Conservation (phyloP, 2,329 filamentous ascomycete genomes). For the Lachnellula suecica region DNA sequence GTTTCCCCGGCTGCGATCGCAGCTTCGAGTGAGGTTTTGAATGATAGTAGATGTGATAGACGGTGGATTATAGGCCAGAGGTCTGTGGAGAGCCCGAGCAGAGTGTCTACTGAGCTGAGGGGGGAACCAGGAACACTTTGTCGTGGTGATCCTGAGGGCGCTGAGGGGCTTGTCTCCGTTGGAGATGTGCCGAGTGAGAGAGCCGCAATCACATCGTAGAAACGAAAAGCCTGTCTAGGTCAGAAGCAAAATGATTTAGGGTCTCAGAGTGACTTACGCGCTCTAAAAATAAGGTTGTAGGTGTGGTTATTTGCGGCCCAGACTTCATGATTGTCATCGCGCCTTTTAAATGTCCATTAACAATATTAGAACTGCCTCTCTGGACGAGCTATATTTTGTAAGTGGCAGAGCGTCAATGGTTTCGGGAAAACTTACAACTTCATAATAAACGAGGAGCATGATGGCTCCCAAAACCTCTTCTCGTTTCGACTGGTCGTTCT, state of each 20-base stretch:
- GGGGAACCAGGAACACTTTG: conserved; percentile 40
- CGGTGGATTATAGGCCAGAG: conserved; percentile 64
- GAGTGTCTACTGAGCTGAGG: conserved; percentile 45
- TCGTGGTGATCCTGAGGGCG: conserved; percentile 46
- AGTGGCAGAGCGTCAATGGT: conserved; percentile 16
- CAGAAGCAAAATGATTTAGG: conserved; percentile 12
- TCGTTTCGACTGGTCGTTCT: conserved; percentile 46
- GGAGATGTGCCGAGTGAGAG: conserved; percentile 60
- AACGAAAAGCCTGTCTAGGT: conserved; percentile 55
- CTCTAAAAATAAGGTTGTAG: conserved; percentile 58
- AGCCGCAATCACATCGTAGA: conserved; percentile 65
- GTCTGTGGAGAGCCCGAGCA: conserved; percentile 61
- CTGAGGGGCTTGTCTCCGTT: conserved; percentile 46
- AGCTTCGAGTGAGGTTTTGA: conserved; percentile 51
- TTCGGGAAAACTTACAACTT: conserved; percentile 50
- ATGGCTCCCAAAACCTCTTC: conserved; percentile 61
- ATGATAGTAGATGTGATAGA: conserved; percentile 52
- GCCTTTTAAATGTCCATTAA: conserved; percentile 60
- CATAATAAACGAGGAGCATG: conserved; percentile 62
- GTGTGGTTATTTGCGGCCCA: conserved; percentile 42
- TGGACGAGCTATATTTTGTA: conserved; percentile 63
- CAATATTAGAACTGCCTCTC: conserved; percentile 56
- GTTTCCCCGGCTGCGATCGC: conserved; percentile 42
- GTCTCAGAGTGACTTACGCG: conserved; percentile 41
- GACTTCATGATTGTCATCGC: conserved; percentile 60